phyloP scores from a whole-genome alignment of 148 eudicot genomes.

The Rhododendron ferrugineum region DNA sequence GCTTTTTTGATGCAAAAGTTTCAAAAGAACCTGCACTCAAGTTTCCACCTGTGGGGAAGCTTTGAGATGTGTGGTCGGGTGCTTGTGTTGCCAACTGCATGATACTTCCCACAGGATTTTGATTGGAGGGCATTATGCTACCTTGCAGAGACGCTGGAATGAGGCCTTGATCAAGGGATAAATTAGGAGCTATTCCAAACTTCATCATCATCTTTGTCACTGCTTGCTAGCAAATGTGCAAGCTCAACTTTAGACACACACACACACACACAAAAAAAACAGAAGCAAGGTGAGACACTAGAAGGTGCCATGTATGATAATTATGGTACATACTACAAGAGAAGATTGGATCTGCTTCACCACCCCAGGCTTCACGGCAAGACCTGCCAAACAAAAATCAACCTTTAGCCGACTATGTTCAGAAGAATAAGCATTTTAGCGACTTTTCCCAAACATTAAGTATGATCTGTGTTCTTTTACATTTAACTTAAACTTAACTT shows the following conservation, averaged over 20 bases:
- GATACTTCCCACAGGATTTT: constrained; percentile 43
- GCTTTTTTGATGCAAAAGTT: constrained; percentile 31
- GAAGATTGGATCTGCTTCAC: constrained; percentile 61
- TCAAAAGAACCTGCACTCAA: constrained; percentile 16
- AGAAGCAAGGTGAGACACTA: not conserved
- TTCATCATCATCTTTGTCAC: constrained; percentile 53
- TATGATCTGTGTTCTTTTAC: too few relatives aligned
- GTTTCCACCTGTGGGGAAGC: constrained; percentile 21
- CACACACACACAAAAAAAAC: not conserved
- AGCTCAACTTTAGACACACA: not conserved
- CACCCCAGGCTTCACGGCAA: constrained; percentile 88
- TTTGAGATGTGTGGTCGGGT: constrained; percentile 23
- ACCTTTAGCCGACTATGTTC: not conserved
- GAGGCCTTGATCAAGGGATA: constrained; percentile 50
- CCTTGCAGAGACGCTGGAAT: constrained; percentile 65
- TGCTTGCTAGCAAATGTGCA: constrained; percentile 43
- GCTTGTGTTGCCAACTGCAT: constrained; percentile 32
- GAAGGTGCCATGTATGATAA: not conserved
- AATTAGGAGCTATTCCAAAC: constrained; percentile 55
- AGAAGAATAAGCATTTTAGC: not conserved
- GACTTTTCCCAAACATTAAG: not conserved
- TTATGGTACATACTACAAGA: constrained; percentile 43
- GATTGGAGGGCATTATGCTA: constrained; percentile 40
- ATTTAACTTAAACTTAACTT: too few relatives aligned
- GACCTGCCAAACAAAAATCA: constrained; percentile 44